Evolutionary conservation across 2,329 filamentous ascomycete genomes (phyloP), one percentile per base, ranked within the genome.

Genomic region (Hirsutella thompsonii): DNA sequence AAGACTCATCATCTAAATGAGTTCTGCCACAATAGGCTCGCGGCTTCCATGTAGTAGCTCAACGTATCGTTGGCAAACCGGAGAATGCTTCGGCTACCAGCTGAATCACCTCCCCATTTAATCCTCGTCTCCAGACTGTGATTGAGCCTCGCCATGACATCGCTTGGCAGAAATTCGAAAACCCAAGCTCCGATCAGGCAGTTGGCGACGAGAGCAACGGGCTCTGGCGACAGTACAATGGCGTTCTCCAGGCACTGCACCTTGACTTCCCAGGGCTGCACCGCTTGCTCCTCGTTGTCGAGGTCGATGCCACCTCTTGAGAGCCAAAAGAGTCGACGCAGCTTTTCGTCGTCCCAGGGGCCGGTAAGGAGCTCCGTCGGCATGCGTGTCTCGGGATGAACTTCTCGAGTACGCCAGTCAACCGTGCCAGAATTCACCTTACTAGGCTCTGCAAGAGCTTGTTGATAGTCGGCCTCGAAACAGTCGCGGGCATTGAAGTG

Each of bases 321-420:
- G 18, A 71, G 54, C 68, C 68, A 70, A 49, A 69, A 68, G 5
- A 70, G 53, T 21, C 65, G 64, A 32, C 61, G 57, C 20, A 57
- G 51, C 34, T 55, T 50, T 30, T 60, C 58, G 4, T 61, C 60
- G 20, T 60, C 50, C 64, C 63, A 68, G 0, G 67, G 64, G 0
- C 66, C 65, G 0, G 55, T 59, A 26, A 70, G 42, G 20, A 71
- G 58, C 4, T 44, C 35, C 10, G 55, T 52, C 6, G 68, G 68
- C 32, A 70, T 57, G n/a, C 55, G 58, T 3, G 57, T 55, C 6
- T 50, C 46, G 10, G 53, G 56, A 40, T 70, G 64, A 10, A 69
- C 55, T 40, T 67, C 63, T 8, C 49, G 52, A 2, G 46, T 44
- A 30, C 49, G 46, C 54, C 54, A 58, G 23, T 40, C 20, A 16